Conservation (phyloP, 169 alveolate genomes). For the Plasmodium blacklocki region DNA sequence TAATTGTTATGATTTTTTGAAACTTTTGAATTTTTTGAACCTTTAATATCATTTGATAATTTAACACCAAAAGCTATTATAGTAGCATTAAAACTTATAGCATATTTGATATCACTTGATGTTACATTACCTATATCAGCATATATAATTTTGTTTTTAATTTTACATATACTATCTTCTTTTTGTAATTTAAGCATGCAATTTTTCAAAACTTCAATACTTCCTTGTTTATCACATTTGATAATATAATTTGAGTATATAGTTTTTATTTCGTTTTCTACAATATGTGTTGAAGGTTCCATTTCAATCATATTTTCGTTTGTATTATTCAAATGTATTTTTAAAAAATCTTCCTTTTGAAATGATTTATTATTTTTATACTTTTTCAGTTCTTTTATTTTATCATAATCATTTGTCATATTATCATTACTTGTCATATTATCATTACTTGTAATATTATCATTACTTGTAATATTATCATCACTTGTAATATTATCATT, state of each 20-base stretch:
- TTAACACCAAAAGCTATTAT: constrained; percentile 62
- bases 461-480: too few relatives aligned
- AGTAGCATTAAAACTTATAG: constrained; percentile 51
- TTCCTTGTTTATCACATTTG: constrained; percentile 71
- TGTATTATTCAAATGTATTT: neutral
- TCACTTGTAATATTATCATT: neutral
- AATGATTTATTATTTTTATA: too few relatives aligned
- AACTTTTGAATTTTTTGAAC: constrained; percentile 1
- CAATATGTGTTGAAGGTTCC: neutral
- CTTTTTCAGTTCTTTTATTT: neutral
- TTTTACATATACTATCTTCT: constrained; percentile 34
- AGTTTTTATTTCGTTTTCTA: neutral
- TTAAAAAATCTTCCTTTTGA: too few relatives aligned
- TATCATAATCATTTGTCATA: neutral
- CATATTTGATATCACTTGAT: constrained; percentile 51
- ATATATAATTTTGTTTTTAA: constrained; percentile 44
- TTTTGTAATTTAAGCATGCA: constrained; percentile 13
- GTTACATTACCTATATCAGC: constrained; percentile 62
- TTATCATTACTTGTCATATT: neutral
- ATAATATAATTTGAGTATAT: constrained; percentile 43
- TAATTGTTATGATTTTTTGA: neutral
- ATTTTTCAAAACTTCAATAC: constrained; percentile 50
- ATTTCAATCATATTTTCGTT: constrained; percentile 2
- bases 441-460: neutral
- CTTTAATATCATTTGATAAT: constrained; percentile 10